Percentiles rank a stretch among this genome's conserved stretches.
Evolutionary conservation across 2,329 filamentous ascomycete genomes (phyloP).

Genomic region (Allantophomopsis cytisporea): DNA sequence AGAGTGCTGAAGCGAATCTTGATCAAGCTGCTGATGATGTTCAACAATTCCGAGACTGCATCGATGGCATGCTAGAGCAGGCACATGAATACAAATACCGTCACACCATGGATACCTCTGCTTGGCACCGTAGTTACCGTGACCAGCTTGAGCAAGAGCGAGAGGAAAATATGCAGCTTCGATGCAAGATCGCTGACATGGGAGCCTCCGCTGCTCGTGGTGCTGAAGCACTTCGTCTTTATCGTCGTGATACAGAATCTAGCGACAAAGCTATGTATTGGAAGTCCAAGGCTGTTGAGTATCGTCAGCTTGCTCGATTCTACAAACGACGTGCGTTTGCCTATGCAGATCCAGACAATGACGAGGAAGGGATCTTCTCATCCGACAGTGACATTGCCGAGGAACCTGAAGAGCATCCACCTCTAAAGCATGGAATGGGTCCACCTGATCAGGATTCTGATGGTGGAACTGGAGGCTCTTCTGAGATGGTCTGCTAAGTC

Average conservation of each 20-base stretch:
- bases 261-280: slow-evolving; percentile 38
- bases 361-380: not conserved
- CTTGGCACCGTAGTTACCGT: slow-evolving; percentile 55
- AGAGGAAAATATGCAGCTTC: slow-evolving; percentile 46
- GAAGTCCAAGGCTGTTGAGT: slow-evolving; percentile 34
- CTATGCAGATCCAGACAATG: not conserved
- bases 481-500: too few species aligned
- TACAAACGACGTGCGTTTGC: slow-evolving; percentile 48
- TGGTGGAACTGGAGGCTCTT: too few species aligned
- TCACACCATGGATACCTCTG: slow-evolving; percentile 44
- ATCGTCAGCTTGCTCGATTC: slow-evolving; percentile 45
- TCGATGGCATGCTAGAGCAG: slow-evolving; percentile 45
- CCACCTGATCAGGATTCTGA: too few species aligned
- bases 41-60: slow-evolving; percentile 38
- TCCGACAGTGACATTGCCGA: not conserved
- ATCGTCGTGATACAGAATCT: slow-evolving; percentile 41
- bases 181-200: slow-evolving; percentile 56
- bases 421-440: too few species aligned
- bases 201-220: slow-evolving; percentile 43
- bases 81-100: slow-evolving; percentile 53
- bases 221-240: slow-evolving; percentile 41
- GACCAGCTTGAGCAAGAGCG: slow-evolving; percentile 51
- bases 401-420: too few species aligned
- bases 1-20: slow-evolving; percentile 44
- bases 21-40: slow-evolving; percentile 45